phyloP scores from a whole-genome alignment of 306 rosid genomes.

The Lathyrus oleraceus region DNA sequence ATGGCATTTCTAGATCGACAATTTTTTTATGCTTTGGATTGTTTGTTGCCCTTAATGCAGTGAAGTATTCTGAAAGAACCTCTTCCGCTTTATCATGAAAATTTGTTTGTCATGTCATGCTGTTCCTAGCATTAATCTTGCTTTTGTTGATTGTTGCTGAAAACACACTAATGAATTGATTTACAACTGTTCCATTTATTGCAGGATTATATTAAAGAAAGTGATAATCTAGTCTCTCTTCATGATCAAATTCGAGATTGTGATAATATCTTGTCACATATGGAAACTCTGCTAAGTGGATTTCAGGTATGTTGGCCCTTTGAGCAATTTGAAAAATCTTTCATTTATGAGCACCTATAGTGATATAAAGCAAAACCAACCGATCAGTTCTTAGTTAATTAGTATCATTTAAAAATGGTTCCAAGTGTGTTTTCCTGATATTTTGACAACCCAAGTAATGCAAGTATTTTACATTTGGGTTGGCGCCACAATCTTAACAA shows the following conservation, averaged over 20 bases:
- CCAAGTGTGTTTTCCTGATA: not conserved
- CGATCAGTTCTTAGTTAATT: constrained; percentile 16
- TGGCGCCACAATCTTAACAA: not conserved
- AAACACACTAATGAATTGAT: not conserved
- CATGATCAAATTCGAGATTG: constrained; percentile 98
- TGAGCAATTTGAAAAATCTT: constrained; percentile 26
- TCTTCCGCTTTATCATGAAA: constrained; percentile 13
- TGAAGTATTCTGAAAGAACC: not conserved
- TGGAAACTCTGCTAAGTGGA: constrained; percentile 96
- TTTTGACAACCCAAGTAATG: not conserved
- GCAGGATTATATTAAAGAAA: constrained; percentile 93
- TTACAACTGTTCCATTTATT: constrained; percentile 25
- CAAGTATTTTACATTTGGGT: constrained; percentile 1
- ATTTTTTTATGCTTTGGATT: constrained; percentile 3
- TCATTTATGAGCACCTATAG: constrained; percentile 4
- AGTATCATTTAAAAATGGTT: constrained; percentile 1
- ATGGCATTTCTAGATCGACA: not conserved
- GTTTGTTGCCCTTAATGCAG: not conserved
- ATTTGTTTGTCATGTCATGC: constrained; percentile 4
- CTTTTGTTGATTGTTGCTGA: constrained; percentile 19
- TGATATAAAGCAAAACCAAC: constrained; percentile 6
- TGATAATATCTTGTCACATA: constrained; percentile 91
- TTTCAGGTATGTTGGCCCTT: constrained; percentile 72
- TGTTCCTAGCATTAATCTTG: constrained; percentile 1
- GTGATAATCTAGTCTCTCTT: constrained; percentile 94